Percentiles rank a stretch among this genome's conserved stretches.
phyloP scores from a whole-genome alignment of 768 basidiomycete species.

The Rhizopogon rudus region DNA sequence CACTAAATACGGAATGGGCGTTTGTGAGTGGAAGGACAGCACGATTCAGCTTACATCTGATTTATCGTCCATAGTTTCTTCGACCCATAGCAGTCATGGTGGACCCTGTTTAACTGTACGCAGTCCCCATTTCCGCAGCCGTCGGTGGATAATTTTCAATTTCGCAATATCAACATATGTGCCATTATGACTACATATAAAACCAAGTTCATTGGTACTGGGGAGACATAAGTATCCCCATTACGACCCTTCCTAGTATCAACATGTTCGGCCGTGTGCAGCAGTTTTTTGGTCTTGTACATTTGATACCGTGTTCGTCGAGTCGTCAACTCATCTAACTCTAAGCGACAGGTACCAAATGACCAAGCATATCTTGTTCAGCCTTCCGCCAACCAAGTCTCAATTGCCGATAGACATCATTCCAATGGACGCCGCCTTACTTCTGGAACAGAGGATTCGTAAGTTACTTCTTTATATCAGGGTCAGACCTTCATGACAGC shows the following conservation, averaged over 20 bases:
- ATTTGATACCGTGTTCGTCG: no score
- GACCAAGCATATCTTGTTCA: neutral
- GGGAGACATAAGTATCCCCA: neutral
- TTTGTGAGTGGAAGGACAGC: neutral
- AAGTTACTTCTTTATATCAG: neutral
- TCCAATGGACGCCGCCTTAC: neutral
- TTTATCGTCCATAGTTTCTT: neutral
- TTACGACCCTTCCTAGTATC: neutral
- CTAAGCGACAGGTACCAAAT: neutral
- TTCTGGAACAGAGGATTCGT: neutral
- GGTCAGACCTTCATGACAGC: no score
- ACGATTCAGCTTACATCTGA: neutral
- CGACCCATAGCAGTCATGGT: neutral
- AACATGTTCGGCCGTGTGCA: no score
- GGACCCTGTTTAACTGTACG: neutral
- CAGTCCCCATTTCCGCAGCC: neutral
- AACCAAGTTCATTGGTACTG: neutral
- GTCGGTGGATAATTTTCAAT: neutral
- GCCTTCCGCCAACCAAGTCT: neutral
- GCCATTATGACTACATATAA: neutral
- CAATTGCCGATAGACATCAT: neutral
- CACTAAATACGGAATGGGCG: neutral
- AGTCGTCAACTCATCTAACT: neutral
- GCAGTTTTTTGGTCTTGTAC: no score
- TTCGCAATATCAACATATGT: neutral